These are phyloP conservation scores for Solanum hybrid DNA, from an alignment of 305 asterid species.

Conservation along the genomic window DNA sequence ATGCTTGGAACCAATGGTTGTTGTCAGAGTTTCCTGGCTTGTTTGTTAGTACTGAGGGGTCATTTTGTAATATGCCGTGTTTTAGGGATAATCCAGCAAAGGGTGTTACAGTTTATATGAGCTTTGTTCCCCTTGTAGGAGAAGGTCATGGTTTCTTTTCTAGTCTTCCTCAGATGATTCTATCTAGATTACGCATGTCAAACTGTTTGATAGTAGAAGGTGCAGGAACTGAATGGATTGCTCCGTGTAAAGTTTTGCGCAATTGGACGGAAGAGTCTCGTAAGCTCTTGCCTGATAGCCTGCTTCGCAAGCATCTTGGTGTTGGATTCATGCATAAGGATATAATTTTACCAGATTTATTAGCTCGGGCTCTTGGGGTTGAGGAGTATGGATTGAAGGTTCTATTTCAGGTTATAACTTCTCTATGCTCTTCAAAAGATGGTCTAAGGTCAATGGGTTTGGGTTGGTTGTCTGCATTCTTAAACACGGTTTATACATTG, in stretches of 20 bases:
- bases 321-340: slow-evolving; percentile 75
- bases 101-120: slow-evolving; percentile 74
- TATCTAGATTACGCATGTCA: slow-evolving; percentile 70
- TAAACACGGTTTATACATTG: slow-evolving; percentile 52
- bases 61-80: slow-evolving; percentile 80
- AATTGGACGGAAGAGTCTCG: slow-evolving; percentile 79
- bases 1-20: slow-evolving; percentile 97
- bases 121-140: slow-evolving; percentile 45
- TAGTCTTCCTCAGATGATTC: slow-evolving; percentile 68
- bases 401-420: slow-evolving; percentile 44
- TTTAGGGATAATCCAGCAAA: slow-evolving; percentile 52
- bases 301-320: slow-evolving; percentile 77
- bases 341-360: slow-evolving; percentile 62
- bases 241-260: slow-evolving; percentile 78
- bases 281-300: slow-evolving; percentile 52
- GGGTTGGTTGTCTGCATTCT: slow-evolving; percentile 71
- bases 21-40: slow-evolving; percentile 78
- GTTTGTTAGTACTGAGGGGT: slow-evolving; percentile 63
- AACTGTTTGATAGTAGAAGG: slow-evolving; percentile 73
- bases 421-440: slow-evolving; percentile 46
- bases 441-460: slow-evolving; percentile 63
- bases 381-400: slow-evolving; percentile 82
- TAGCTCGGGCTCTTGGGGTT: slow-evolving; percentile 74
- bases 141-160: slow-evolving; percentile 93
- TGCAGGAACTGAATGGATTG: slow-evolving; percentile 51